A percentile compares a stretch with the other conserved stretches of the same genome.
Conservation (phyloP, 2,329 filamentous ascomycete species). For the Diaporthe ampelina region DNA sequence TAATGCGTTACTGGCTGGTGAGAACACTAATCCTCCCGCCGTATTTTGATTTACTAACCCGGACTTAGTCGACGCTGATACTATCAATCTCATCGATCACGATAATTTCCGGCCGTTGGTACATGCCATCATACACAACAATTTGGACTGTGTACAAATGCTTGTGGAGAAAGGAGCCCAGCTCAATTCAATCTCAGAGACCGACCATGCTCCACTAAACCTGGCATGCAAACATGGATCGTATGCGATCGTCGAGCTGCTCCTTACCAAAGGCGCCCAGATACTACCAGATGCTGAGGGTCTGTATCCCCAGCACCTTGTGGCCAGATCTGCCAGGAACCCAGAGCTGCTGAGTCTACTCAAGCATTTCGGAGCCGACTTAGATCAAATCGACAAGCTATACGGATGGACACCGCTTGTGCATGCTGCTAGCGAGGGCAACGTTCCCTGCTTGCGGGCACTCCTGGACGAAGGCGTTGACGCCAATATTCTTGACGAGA, state of each 20-base stretch:
- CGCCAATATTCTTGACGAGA: constrained; percentile 88
- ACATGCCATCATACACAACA: constrained; percentile 91
- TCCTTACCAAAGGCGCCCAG: constrained; percentile 83
- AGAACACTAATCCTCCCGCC: constrained; percentile 39
- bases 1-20: constrained; percentile 77
- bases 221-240: constrained; percentile 95
- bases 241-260: constrained; percentile 84
- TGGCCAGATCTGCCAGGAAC: constrained; percentile 88
- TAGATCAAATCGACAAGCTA: constrained; percentile 93
- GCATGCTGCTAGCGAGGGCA: constrained; percentile 95
- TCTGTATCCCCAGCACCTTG: constrained; percentile 95
- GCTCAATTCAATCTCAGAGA: constrained; percentile 86
- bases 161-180: constrained; percentile 85
- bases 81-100: constrained; percentile 90
- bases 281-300: constrained; percentile 97
- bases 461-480: constrained; percentile 85
- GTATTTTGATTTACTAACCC: constrained; percentile 37
- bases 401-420: constrained; percentile 98
- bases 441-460: constrained; percentile 87
- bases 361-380: constrained; percentile 86
- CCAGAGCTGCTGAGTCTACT: constrained; percentile 85
- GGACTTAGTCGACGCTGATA: constrained; percentile 67
- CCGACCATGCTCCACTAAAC: constrained; percentile 94
- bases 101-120: constrained; percentile 98
- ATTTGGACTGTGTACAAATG: constrained; percentile 83